These are phyloP conservation scores for Lentinula detonsa DNA, from an alignment of 768 basidiomycete genomes.

Conservation along the genomic window DNA sequence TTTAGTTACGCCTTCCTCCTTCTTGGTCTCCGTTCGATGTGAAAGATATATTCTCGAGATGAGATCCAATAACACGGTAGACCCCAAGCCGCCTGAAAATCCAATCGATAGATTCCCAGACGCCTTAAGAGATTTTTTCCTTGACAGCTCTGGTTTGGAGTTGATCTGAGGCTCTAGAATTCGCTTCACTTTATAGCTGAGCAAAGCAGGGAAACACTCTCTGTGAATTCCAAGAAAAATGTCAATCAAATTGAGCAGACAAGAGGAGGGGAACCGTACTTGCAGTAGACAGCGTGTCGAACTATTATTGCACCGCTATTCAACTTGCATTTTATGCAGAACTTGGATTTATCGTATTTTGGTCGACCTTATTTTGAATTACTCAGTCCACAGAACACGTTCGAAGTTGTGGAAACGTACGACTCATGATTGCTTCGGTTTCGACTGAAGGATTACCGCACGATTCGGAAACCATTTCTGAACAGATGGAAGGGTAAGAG, in stretches of 20 bases:
- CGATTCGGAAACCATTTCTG: constrained; percentile 19
- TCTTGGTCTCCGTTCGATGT: constrained; percentile 16
- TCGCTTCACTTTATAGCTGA: constrained; percentile 59
- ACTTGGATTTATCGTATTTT: constrained; percentile 61
- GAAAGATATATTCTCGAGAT: constrained; percentile 54
- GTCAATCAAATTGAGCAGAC: background rate
- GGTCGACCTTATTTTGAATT: constrained; percentile 39
- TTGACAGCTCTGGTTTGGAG: constrained; percentile 42
- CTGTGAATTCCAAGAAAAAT: constrained; percentile 22
- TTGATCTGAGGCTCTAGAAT: constrained; percentile 63
- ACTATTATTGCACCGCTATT: constrained; percentile 63
- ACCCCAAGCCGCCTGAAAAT: constrained; percentile 77
- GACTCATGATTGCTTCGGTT: constrained; percentile 58
- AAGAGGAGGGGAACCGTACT: constrained; percentile 33
- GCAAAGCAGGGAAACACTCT: constrained; percentile 60
- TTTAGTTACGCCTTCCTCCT: constrained; percentile 21
- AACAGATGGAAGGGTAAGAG: background rate
- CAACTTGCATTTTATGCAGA: constrained; percentile 72
- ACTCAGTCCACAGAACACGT: background rate
- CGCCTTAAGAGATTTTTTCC: constrained; percentile 57
- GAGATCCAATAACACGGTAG: constrained; percentile 66
- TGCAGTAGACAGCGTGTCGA: constrained; percentile 82
- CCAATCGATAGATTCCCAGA: constrained; percentile 63
- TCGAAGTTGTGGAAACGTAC: constrained; percentile 31
- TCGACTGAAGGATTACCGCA: constrained; percentile 64